Conservation (phyloP, 2,329 filamentous ascomycete species). For the Cercospora sesami region DNA sequence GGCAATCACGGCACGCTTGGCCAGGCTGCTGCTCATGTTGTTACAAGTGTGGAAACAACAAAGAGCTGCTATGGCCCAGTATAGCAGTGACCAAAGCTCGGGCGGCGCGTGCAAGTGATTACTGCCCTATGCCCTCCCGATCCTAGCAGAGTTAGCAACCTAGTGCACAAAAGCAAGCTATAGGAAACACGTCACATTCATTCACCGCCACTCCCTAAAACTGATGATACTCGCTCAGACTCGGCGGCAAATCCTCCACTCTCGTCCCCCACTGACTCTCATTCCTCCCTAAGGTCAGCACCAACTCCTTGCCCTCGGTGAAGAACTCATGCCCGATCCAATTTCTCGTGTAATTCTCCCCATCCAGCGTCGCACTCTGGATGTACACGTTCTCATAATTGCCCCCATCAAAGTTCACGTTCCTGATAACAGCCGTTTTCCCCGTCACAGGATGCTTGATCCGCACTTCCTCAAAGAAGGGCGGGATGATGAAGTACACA, state of each 20-base stretch:
- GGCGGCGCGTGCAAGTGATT: too few relatives aligned
- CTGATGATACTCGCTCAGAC: conserved; percentile 31
- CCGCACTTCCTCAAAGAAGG: conserved; percentile 43
- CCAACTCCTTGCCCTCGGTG: conserved; percentile 42
- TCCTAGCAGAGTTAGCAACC: too few relatives aligned
- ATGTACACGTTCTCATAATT: conserved; percentile 39
- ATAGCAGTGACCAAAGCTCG: too few relatives aligned
- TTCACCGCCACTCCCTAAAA: conserved; percentile 11
- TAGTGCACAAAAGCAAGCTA: too few relatives aligned
- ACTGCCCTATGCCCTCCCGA: too few relatives aligned
- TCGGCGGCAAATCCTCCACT: conserved; percentile 36
- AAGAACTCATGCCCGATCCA: conserved; percentile 49
- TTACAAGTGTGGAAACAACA: too few relatives aligned
- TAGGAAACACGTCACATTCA: not conserved
- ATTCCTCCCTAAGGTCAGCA: conserved; percentile 38
- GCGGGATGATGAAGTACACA: conserved; percentile 47
- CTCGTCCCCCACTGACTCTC: conserved; percentile 41
- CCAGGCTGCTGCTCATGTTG: too few relatives aligned
- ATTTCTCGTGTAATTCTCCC: conserved; percentile 41
- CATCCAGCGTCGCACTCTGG: conserved; percentile 43
- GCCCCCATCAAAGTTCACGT: conserved; percentile 41
- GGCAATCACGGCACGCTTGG: too few relatives aligned
- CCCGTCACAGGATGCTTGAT: conserved; percentile 41
- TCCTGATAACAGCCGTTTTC: conserved; percentile 42
- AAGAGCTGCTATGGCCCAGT: too few relatives aligned